These are phyloP conservation scores for Lagerstroemia speciosa DNA, from an alignment of 345 rosid species.

Conservation along the genomic window DNA sequence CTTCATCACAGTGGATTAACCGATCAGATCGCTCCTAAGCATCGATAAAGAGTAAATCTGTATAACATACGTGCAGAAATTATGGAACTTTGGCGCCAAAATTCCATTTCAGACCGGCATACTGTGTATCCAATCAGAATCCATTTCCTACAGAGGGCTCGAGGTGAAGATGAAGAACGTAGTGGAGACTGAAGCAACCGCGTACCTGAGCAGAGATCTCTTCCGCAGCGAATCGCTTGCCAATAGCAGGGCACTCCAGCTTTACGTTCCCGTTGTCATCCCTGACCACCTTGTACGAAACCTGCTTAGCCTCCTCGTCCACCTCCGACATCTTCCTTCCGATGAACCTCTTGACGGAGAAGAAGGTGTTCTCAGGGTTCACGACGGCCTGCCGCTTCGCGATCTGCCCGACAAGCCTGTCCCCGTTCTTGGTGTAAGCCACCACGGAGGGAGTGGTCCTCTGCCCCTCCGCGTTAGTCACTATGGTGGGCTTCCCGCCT, in stretches of 20 bases:
- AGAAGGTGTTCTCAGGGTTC: constrained; percentile 94
- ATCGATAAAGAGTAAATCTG: too few species aligned
- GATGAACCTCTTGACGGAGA: constrained; percentile 93
- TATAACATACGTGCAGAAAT: too few species aligned
- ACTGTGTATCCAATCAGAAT: constrained; percentile 17
- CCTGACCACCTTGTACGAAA: constrained; percentile 68
- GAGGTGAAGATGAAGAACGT: too few species aligned
- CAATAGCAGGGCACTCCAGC: constrained; percentile 84
- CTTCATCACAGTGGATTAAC: constrained; percentile 17
- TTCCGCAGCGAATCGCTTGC: constrained; percentile 88
- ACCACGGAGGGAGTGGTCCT: constrained; percentile 95
- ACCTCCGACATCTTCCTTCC: constrained; percentile 97
- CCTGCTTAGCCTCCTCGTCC: constrained; percentile 91
- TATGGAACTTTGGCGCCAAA: too few species aligned
- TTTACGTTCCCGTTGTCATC: constrained; percentile 93
- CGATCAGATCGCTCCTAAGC: too few species aligned
- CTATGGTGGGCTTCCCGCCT: constrained; percentile 96
- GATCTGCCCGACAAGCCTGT: constrained; percentile 89
- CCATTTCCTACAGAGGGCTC: too few species aligned
- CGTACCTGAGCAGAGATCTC: constrained; percentile 97
- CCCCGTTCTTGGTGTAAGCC: constrained; percentile 86
- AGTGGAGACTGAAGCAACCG: neutral
- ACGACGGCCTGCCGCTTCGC: constrained; percentile 96
- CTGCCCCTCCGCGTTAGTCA: constrained; percentile 92
- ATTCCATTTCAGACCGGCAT: too few species aligned